Conservation (phyloP, 2,329 filamentous ascomycete genomes). For the Dryadomyces quercus-mongolicae region DNA sequence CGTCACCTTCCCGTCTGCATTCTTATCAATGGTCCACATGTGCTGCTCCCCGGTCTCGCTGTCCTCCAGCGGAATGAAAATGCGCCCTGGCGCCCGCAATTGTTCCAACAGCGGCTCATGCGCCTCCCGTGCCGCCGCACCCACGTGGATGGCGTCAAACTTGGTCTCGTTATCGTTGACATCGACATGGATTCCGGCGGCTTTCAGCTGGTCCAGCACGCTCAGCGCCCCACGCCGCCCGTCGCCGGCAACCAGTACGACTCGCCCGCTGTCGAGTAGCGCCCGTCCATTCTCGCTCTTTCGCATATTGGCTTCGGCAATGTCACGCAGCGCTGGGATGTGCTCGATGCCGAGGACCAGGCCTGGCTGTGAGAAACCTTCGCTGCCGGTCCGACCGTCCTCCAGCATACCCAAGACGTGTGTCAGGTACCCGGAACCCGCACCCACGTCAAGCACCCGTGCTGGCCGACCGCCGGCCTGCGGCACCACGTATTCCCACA, state of each 20-base stretch:
- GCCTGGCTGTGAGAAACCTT: conserved; percentile 11
- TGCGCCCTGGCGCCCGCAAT: conserved; percentile 62
- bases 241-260: conserved; percentile 65
- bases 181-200: conserved; percentile 25
- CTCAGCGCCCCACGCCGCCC: conserved; percentile 45
- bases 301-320: conserved; percentile 53
- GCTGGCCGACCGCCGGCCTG: conserved; percentile 15
- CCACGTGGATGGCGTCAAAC: conserved; percentile 94
- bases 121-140: conserved; percentile 66
- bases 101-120: conserved; percentile 66
- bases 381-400: conserved; percentile 18
- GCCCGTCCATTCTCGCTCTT: conserved; percentile 46
- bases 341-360: conserved; percentile 65
- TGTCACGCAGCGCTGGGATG: conserved; percentile 48
- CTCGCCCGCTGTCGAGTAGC: conserved; percentile 51
- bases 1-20: conserved; percentile 46
- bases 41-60: conserved; percentile 34
- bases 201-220: not conserved
- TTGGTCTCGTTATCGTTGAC: conserved; percentile 36
- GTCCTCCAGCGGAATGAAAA: conserved; percentile 68
- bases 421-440: conserved; percentile 73
- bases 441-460: conserved; percentile 61
- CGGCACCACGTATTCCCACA: conserved; percentile 32
- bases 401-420: conserved; percentile 76
- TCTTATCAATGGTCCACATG: conserved; percentile 66